Conservation (phyloP, 83 land plant genomes). For the Isoetes engelmannii region DNA sequence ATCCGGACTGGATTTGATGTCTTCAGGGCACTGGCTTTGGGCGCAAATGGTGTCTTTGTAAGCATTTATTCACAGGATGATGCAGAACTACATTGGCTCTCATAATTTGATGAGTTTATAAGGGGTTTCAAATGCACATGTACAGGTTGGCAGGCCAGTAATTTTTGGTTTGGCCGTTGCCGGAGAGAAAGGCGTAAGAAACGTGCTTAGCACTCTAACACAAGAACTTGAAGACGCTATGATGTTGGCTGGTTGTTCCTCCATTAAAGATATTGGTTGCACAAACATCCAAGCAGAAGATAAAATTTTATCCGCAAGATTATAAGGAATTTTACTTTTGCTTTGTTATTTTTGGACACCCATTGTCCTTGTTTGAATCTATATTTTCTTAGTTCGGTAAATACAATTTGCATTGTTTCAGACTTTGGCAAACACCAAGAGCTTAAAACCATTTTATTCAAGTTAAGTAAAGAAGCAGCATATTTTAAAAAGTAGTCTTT, state of each 20-base stretch:
- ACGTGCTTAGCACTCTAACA: background rate
- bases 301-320: no score
- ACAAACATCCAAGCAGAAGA: background rate
- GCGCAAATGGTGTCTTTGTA: slow-evolving; percentile 13
- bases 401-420: no score
- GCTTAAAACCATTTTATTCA: no score
- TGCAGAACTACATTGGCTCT: background rate
- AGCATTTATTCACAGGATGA: background rate
- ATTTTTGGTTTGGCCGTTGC: slow-evolving; percentile 10
- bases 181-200: slow-evolving; percentile 7
- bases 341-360: no score
- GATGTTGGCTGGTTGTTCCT: background rate
- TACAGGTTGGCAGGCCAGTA: slow-evolving; percentile 9
- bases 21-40: slow-evolving; percentile 8
- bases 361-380: no score
- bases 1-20: slow-evolving; percentile 3
- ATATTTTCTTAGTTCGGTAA: no score
- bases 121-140: background rate
- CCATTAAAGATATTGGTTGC: background rate
- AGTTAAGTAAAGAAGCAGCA: background rate
- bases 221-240: slow-evolving; percentile 3
- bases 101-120: background rate
- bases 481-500: no score
- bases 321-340: no score
- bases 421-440: no score